Conservation (phyloP, 1,284 basidiomycete genomes). For the Coniferiporia sulphurascens region DNA sequence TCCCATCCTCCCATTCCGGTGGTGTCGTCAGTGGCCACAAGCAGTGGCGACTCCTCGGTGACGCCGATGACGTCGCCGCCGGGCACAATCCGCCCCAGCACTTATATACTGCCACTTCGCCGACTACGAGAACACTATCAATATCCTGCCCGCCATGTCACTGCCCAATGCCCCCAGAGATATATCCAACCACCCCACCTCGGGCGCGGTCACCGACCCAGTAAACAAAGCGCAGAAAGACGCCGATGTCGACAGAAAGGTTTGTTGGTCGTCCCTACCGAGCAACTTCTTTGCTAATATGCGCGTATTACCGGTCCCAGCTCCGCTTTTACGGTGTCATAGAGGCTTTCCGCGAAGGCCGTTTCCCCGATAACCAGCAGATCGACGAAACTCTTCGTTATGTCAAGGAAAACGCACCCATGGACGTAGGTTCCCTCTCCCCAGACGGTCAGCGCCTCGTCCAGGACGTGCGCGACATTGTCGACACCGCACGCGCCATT, state of each 20-base stretch:
- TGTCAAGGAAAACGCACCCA: conserved; percentile 61
- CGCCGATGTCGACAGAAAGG: conserved; percentile 24
- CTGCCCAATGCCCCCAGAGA: conserved; percentile 20
- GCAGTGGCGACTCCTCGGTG: no score
- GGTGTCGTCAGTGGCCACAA: no score
- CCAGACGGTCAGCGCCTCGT: conserved; percentile 74
- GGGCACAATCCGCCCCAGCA: no score
- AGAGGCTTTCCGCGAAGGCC: conserved; percentile 72
- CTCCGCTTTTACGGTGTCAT: conserved; percentile 70
- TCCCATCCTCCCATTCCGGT: no score
- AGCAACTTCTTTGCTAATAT: background rate
- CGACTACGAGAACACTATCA: background rate
- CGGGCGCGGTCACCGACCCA: conserved; percentile 23
- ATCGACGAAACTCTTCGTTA: conserved; percentile 72
- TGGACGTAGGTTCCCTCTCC: conserved; percentile 65
- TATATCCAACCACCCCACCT: conserved; percentile 20
- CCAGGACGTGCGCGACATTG: conserved; percentile 68
- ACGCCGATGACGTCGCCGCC: conserved; percentile 18
- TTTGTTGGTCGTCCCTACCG: background rate
- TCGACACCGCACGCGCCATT: conserved; percentile 65
- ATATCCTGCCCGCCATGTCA: conserved; percentile 18
- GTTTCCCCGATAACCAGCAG: conserved; percentile 77
- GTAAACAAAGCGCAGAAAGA: conserved; percentile 20
- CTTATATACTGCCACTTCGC: background rate
- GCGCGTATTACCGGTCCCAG: background rate